These are phyloP conservation scores for Trichosanthes truncata DNA, from an alignment of 306 rosid species.

Conservation along the genomic window DNA sequence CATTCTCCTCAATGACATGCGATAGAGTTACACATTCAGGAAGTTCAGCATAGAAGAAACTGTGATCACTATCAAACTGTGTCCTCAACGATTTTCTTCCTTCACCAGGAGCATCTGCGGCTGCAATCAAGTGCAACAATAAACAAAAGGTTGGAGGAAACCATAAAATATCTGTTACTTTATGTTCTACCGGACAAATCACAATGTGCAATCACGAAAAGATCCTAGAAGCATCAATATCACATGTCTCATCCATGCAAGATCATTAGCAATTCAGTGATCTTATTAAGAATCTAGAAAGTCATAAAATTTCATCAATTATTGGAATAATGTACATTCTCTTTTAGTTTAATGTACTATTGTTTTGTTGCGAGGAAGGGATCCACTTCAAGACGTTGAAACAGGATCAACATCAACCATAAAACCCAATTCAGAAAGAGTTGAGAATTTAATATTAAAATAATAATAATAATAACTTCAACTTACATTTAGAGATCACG, in stretches of 20 bases:
- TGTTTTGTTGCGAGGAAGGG: neutral
- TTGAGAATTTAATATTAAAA: neutral
- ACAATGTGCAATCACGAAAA: neutral
- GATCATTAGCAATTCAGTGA: neutral
- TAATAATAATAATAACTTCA: conserved; percentile 10
- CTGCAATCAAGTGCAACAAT: conserved; percentile 38
- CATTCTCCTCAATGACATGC: conserved; percentile 60
- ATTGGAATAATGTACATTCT: neutral
- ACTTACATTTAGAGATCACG: conserved; percentile 39
- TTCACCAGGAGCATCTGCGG: conserved; percentile 53
- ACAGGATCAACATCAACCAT: neutral
- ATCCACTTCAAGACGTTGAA: neutral
- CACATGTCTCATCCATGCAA: neutral
- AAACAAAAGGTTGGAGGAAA: conserved; percentile 18
- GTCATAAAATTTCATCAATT: neutral
- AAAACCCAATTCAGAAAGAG: conserved; percentile 5
- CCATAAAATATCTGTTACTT: neutral
- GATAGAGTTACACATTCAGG: conserved; percentile 60
- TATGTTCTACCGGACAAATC: neutral
- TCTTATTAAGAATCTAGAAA: neutral
- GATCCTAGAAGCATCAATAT: neutral
- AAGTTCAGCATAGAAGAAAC: conserved; percentile 76
- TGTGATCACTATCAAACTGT: conserved; percentile 46
- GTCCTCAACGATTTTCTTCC: conserved; percentile 66
- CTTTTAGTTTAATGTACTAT: neutral